phyloP scores from a whole-genome alignment of 1,284 basidiomycete species.

The Fistulina hepatica region DNA sequence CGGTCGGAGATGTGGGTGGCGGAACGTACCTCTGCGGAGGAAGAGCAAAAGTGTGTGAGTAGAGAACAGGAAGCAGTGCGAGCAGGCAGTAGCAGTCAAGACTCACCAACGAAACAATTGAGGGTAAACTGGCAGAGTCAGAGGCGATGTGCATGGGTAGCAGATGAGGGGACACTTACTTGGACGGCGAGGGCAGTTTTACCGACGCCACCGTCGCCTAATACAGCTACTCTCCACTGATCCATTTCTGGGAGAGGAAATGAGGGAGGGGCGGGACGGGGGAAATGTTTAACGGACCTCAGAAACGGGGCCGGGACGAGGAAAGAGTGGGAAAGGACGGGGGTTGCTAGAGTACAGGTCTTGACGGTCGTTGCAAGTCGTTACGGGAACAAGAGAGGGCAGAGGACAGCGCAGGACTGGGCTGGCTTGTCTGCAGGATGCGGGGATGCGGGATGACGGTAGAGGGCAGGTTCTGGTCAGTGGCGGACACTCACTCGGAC shows the following conservation, averaged over 20 bases:
- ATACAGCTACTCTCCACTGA: constrained; percentile 86
- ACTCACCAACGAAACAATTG: constrained; percentile 83
- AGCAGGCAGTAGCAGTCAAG: constrained; percentile 13
- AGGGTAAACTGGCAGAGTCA: constrained; percentile 63
- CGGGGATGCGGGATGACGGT: background rate
- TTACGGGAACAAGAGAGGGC: background rate
- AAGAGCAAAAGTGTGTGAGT: constrained; percentile 18
- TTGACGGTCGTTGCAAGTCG: background rate
- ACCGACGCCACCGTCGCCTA: constrained; percentile 96
- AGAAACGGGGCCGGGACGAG: no score
- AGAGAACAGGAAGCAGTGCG: constrained; percentile 14
- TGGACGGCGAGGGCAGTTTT: constrained; percentile 96
- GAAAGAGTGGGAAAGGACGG: no score
- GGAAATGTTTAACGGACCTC: constrained; percentile 17
- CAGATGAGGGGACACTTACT: constrained; percentile 35
- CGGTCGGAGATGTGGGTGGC: constrained; percentile 10
- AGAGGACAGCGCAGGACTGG: background rate
- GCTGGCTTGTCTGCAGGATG: background rate
- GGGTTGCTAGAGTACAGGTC: background rate
- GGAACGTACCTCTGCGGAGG: constrained; percentile 12
- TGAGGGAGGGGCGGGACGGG: constrained; percentile 19
- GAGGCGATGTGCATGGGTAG: constrained; percentile 12
- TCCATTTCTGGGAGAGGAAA: constrained; percentile 50
- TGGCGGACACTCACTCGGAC: no score
- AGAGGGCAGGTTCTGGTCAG: background rate